Evolutionary conservation across 2,329 filamentous ascomycete genomes (phyloP).

Genomic region (Pseudogymnoascus sp.): DNA sequence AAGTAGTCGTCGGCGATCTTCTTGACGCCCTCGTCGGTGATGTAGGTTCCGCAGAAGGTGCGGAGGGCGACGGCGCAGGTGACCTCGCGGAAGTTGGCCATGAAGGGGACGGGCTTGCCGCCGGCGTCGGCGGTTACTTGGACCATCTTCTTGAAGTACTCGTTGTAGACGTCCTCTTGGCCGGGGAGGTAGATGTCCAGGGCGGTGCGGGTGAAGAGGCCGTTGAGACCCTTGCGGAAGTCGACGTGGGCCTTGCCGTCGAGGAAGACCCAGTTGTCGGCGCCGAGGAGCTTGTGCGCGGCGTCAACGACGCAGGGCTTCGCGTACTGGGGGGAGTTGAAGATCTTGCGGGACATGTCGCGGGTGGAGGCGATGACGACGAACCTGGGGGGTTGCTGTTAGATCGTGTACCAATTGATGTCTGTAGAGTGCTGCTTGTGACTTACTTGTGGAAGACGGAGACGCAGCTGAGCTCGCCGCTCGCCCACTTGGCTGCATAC

Average conservation of each 20-base stretch:
- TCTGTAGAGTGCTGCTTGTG: background rate
- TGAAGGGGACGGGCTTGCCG: constrained; percentile 74
- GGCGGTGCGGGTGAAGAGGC: constrained; percentile 84
- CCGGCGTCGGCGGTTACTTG: constrained; percentile 62
- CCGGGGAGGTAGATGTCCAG: constrained; percentile 83
- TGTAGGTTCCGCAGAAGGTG: constrained; percentile 96
- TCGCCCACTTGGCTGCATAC: constrained; percentile 88
- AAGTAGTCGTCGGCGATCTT: constrained; percentile 96
- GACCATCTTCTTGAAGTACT: constrained; percentile 74
- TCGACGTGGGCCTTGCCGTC: constrained; percentile 93
- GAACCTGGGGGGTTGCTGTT: constrained; percentile 51
- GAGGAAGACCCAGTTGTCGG: constrained; percentile 93
- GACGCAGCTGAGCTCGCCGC: constrained; percentile 87
- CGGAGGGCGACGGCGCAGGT: constrained; percentile 93
- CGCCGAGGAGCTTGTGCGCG: constrained; percentile 84
- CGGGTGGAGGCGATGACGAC: constrained; percentile 93
- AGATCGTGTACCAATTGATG: background rate
- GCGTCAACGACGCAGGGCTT: constrained; percentile 96
- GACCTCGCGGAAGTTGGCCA: constrained; percentile 85
- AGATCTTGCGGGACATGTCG: constrained; percentile 91
- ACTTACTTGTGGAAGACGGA: constrained; percentile 97
- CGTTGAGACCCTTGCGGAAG: constrained; percentile 93
- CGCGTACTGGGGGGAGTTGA: constrained; percentile 86
- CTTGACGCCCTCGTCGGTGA: constrained; percentile 81
- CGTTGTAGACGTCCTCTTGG: constrained; percentile 84